Percentiles rank a stretch among this genome's conserved stretches.
Conservation (phyloP, 176 grass and related monocot species). For the Lolium perenne region DNA sequence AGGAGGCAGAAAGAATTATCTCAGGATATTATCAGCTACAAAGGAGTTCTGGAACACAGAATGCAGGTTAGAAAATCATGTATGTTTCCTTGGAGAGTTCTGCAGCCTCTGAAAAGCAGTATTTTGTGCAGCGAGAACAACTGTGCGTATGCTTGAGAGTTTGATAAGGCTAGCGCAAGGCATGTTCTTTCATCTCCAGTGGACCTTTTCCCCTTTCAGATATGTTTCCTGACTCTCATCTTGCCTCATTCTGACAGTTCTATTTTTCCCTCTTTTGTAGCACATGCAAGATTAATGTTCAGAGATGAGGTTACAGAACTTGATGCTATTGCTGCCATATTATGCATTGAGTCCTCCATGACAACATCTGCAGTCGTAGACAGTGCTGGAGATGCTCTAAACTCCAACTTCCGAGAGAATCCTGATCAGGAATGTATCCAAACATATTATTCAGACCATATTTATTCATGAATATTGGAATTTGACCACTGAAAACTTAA, state of each 20-base stretch:
- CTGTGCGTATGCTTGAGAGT: slow-evolving; percentile 96
- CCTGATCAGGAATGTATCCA: slow-evolving; percentile 98
- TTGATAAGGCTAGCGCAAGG: slow-evolving; percentile 97
- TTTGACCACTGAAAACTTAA: slow-evolving; percentile 22
- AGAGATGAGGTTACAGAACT: slow-evolving; percentile 74
- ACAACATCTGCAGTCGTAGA: slow-evolving; percentile 85
- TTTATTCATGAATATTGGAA: slow-evolving; percentile 17
- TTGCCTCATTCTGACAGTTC: slow-evolving; percentile 21
- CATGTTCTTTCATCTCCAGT: slow-evolving; percentile 18
- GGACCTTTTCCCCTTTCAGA: background rate
- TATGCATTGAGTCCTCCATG: slow-evolving; percentile 96
- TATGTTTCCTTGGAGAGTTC: slow-evolving; percentile 18
- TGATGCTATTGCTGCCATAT: slow-evolving; percentile 86
- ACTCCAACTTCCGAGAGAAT: slow-evolving; percentile 80
- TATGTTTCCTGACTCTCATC: slow-evolving; percentile 14
- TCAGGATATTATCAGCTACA: slow-evolving; percentile 94
- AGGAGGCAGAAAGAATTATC: slow-evolving; percentile 80
- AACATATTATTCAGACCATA: slow-evolving; percentile 1
- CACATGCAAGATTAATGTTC: slow-evolving; percentile 95
- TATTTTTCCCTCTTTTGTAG: slow-evolving; percentile 45
- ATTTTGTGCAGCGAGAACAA: slow-evolving; percentile 79
- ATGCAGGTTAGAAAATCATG: slow-evolving; percentile 62
- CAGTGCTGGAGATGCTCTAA: slow-evolving; percentile 60
- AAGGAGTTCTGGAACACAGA: slow-evolving; percentile 74
- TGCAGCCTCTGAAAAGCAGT: slow-evolving; percentile 13